A percentile compares a stretch with the other conserved stretches of the same genome.
phyloP scores from a whole-genome alignment of 2,329 filamentous ascomycete genomes.

The Cladorrhinum sp. region DNA sequence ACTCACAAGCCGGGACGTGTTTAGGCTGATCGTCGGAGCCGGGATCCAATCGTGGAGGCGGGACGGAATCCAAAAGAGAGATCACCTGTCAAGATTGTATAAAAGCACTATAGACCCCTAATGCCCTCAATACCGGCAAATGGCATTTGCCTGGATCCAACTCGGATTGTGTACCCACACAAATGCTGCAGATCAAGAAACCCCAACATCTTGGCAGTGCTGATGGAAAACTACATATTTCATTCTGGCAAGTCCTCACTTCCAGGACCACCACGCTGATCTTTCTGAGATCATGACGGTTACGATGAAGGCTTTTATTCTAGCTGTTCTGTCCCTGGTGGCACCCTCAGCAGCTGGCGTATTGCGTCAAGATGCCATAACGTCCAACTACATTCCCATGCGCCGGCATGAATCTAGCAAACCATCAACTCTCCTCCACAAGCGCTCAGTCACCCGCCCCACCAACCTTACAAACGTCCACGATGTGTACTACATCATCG shows the following conservation, averaged over 20 bases:
- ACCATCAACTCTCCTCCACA: not conserved
- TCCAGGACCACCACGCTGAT: not conserved
- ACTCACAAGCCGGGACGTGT: not conserved
- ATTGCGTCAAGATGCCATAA: slow-evolving; percentile 3
- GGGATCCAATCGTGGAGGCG: slow-evolving; percentile 1
- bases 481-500: slow-evolving; percentile 31
- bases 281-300: not conserved
- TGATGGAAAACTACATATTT: not conserved
- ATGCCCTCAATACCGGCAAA: slow-evolving; percentile 16
- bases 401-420: slow-evolving; percentile 1
- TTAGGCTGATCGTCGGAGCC: slow-evolving; percentile 9
- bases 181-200: not conserved
- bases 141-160: slow-evolving; percentile 4
- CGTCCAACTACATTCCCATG: slow-evolving; percentile 14
- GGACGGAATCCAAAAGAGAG: not conserved
- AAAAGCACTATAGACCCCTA: slow-evolving; percentile 10
- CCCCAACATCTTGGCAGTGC: not conserved
- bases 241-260: not conserved
- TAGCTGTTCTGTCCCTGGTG: not conserved
- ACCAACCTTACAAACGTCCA: slow-evolving; percentile 24
- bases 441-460: slow-evolving; percentile 8
- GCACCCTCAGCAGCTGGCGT: not conserved
- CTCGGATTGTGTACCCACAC: not conserved
- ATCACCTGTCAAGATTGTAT: slow-evolving; percentile 5
- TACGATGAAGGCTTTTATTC: slow-evolving; percentile 8